These are phyloP conservation scores for Phycomyces blakesleeanus DNA, from an alignment of 192 early-diverging fungal genomes.

Conservation along the genomic window DNA sequence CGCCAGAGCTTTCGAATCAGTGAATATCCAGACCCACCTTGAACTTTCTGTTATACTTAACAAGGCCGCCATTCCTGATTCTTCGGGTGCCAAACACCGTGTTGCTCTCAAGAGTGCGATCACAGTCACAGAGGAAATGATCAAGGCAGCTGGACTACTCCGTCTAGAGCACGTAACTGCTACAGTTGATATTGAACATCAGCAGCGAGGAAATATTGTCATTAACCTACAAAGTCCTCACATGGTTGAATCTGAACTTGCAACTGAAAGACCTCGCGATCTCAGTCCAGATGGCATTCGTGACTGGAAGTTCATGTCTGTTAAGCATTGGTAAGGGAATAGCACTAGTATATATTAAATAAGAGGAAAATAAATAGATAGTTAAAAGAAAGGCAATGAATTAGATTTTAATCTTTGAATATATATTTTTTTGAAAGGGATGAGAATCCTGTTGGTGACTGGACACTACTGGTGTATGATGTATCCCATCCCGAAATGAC, in stretches of 20 bases:
- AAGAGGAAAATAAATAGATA: not conserved
- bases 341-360: too few relatives aligned
- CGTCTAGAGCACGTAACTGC: constrained; percentile 83
- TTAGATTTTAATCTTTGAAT: not conserved
- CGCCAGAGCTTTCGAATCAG: constrained; percentile 59
- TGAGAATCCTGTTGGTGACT: constrained; percentile 75
- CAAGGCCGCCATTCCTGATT: constrained; percentile 56
- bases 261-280: constrained; percentile 59
- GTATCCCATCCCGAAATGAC: constrained; percentile 41
- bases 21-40: constrained; percentile 60
- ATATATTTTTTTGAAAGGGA: constrained; percentile 50
- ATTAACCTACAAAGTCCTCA: constrained; percentile 69
- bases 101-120: constrained; percentile 37
- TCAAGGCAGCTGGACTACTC: constrained; percentile 53
- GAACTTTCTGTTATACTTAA: constrained; percentile 39
- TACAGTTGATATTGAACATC: constrained; percentile 72
- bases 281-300: constrained; percentile 58
- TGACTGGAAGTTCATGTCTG: constrained; percentile 90
- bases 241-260: constrained; percentile 62
- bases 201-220: constrained; percentile 74
- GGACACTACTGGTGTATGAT: constrained; percentile 71
- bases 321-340: constrained; percentile 76
- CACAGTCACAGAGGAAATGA: constrained; percentile 47
- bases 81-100: constrained; percentile 26
- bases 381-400: not conserved